Conservation (phyloP, 352 stramenopile genomes). For the Globisporangium iwayamae region DNA sequence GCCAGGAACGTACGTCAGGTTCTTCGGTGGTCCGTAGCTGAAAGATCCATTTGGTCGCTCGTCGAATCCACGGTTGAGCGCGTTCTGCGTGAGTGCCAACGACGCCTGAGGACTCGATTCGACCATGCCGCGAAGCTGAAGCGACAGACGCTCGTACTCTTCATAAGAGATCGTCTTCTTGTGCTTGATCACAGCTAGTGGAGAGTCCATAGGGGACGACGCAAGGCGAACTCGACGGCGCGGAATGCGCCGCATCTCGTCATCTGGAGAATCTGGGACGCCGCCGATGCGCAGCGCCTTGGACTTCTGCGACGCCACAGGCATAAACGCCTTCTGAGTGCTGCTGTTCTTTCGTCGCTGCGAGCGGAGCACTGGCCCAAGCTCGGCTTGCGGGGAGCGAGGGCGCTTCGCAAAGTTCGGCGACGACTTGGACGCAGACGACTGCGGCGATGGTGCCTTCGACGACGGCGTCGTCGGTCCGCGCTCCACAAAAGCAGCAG, state of each 20-base stretch:
- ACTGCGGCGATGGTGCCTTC: conserved; percentile 8
- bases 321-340: conserved; percentile 43
- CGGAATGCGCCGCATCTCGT: conserved; percentile 12
- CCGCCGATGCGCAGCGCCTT: conserved; percentile 38
- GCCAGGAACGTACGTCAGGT: conserved; percentile 36
- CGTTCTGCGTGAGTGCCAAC: conserved; percentile 50
- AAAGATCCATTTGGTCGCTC: conserved; percentile 15
- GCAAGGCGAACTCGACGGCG: conserved; percentile 15
- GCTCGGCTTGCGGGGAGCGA: conserved; percentile 27
- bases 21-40: conserved; percentile 17
- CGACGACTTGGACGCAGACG: conserved; percentile 6
- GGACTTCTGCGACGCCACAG: conserved; percentile 39
- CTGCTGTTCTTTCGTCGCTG: conserved; percentile 36
- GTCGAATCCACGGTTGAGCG: conserved; percentile 43
- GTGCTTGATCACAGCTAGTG: conserved; percentile 62
- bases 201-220: conserved; percentile 42
- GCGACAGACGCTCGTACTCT: conserved; percentile 68
- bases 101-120: conserved; percentile 56
- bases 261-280: conserved; percentile 14
- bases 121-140: conserved; percentile 62
- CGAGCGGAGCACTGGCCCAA: conserved; percentile 26
- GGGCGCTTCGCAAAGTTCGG: conserved; percentile 11
- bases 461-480: conserved; percentile 2
- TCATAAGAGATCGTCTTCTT: conserved; percentile 76
- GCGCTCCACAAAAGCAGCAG: not conserved